phyloP scores from a whole-genome alignment of 2,329 filamentous ascomycete species.

The Fragosphaeria purpurea region DNA sequence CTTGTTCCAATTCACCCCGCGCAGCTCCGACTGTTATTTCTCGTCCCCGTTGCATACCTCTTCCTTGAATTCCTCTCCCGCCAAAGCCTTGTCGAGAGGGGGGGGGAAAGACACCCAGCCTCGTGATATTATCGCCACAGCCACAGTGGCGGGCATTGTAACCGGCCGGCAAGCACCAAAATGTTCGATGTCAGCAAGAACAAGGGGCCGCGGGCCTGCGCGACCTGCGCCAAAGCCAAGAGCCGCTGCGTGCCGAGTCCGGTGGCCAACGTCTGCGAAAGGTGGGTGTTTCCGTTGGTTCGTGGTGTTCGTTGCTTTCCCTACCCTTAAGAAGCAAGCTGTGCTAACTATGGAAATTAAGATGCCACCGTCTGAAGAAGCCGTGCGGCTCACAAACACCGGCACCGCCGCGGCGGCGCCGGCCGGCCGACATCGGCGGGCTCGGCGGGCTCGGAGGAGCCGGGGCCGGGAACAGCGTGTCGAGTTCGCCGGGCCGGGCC shows the following conservation, averaged over 20 bases:
- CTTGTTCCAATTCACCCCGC: too few species aligned
- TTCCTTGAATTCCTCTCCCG: too few species aligned
- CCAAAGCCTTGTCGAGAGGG: too few species aligned
- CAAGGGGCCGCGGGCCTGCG: slow-evolving; percentile 39
- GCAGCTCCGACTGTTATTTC: too few species aligned
- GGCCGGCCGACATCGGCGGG: slow-evolving; percentile 17
- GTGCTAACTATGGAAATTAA: slow-evolving; percentile 12
- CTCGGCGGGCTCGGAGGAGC: neutral
- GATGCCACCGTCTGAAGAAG: slow-evolving; percentile 39
- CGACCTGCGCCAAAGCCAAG: slow-evolving; percentile 43
- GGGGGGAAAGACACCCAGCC: too few species aligned
- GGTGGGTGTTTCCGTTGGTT: slow-evolving; percentile 24
- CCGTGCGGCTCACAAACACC: slow-evolving; percentile 36
- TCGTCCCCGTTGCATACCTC: too few species aligned
- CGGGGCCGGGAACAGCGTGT: neutral
- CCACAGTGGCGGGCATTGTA: too few species aligned
- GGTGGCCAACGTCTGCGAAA: slow-evolving; percentile 33
- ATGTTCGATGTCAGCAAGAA: slow-evolving; percentile 5
- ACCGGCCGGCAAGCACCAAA: neutral
- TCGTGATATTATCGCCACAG: too few species aligned
- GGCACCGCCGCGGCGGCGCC: slow-evolving; percentile 35
- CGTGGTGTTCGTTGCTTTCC: neutral
- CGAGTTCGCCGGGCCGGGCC: too few species aligned
- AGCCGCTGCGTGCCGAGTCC: slow-evolving; percentile 37
- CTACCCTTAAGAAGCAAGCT: neutral